These are phyloP conservation scores for Trichomonas tenax DNA, from an alignment of 208 protist species.

Conservation along the genomic window DNA sequence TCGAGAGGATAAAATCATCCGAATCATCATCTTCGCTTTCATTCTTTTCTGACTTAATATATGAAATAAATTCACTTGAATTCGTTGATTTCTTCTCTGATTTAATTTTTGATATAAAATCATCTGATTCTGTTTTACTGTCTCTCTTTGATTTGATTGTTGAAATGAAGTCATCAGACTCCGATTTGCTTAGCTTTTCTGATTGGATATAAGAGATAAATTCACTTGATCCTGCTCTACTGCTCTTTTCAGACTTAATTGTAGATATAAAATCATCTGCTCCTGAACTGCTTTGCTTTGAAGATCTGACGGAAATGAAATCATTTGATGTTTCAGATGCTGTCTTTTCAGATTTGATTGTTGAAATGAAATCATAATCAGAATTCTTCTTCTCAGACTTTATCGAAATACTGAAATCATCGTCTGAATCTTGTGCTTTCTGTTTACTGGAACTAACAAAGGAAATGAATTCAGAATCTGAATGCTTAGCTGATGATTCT, in stretches of 20 bases:
- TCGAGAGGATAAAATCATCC: not conserved
- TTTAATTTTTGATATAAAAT: no score
- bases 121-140: no score
- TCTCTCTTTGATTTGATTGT: not conserved
- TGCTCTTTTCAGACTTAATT: not conserved
- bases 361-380: not conserved
- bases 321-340: not conserved
- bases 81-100: not conserved
- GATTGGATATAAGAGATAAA: no score
- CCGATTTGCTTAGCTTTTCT: no score
- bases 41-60: not conserved
- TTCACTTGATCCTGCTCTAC: no score
- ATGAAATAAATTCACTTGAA: not conserved
- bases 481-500: not conserved
- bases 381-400: not conserved
- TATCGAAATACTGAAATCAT: no score
- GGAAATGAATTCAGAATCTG: not conserved
- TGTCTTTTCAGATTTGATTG: not conserved
- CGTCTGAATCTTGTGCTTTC: not conserved
- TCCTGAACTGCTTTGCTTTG: not conserved
- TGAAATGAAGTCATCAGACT: not conserved
- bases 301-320: not conserved
- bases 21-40: not conserved
- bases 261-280: not conserved
- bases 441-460: not conserved